Percentiles rank a stretch among this genome's conserved stretches.
These are phyloP conservation scores for Phaeosphaeriaceae sp. DNA, from an alignment of 2,329 filamentous ascomycete species.

Conservation along the genomic window DNA sequence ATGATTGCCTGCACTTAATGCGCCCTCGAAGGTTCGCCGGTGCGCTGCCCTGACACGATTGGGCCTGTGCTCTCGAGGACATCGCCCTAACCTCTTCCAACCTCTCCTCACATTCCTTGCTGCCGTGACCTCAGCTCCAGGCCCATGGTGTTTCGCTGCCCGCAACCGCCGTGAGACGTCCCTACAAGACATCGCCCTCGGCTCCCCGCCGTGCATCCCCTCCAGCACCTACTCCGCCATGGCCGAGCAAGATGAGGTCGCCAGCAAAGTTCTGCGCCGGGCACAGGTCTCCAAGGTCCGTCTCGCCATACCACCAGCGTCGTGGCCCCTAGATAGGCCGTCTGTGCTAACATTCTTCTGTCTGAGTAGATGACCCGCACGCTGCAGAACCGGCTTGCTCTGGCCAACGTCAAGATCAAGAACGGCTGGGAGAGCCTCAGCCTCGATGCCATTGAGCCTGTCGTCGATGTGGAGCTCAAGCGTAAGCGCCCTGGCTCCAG, in stretches of 20 bases:
- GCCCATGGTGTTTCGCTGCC: conserved; percentile 31
- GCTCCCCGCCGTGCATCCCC: conserved; percentile 14
- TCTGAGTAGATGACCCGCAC: conserved; percentile 81
- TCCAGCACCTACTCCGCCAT: conserved; percentile 29
- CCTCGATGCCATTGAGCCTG: conserved; percentile 84
- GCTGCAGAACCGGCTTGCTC: conserved; percentile 89
- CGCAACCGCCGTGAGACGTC: conserved; percentile 36
- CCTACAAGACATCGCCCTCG: conserved; percentile 29
- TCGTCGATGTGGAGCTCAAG: conserved; percentile 79
- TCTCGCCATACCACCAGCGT: conserved; percentile 8
- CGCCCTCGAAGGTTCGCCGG: neutral
- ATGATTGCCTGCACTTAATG: conserved; percentile 19
- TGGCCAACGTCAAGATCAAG: conserved; percentile 97
- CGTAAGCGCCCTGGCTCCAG: conserved; percentile 70
- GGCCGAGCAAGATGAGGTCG: conserved; percentile 49
- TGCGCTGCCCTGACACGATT: conserved; percentile 19
- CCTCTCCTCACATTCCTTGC: conserved; percentile 38
- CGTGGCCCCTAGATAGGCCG: conserved; percentile 19
- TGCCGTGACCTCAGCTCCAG: conserved; percentile 37
- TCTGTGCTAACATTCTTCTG: conserved; percentile 30
- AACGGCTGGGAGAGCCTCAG: conserved; percentile 93
- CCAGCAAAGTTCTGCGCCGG: conserved; percentile 52
- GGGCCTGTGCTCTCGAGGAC: conserved; percentile 35
- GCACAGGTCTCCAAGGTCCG: conserved; percentile 53
- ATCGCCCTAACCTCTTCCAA: conserved; percentile 34